Conservation (phyloP, 2,329 filamentous ascomycete genomes). For the Pezicula carpinea region DNA sequence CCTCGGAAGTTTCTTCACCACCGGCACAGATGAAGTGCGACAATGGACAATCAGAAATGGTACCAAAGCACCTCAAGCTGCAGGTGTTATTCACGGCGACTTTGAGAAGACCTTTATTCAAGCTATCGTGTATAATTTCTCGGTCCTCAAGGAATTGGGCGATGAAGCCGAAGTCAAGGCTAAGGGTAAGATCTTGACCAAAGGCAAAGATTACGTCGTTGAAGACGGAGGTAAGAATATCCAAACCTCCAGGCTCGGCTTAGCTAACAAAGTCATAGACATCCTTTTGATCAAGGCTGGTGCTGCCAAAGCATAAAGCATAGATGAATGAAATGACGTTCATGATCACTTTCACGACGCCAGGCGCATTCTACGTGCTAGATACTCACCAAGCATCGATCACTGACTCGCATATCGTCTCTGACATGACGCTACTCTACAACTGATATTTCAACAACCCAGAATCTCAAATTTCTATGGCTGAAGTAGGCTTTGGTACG, state of each 20-base stretch:
- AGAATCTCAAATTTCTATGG: too few species aligned
- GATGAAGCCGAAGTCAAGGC: constrained; percentile 86
- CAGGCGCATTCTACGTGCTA: neutral
- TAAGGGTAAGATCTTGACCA: constrained; percentile 95
- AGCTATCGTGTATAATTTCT: constrained; percentile 88
- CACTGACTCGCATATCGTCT: too few species aligned
- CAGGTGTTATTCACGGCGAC: constrained; percentile 96
- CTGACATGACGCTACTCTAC: too few species aligned
- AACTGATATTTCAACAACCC: too few species aligned
- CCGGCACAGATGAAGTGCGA: constrained; percentile 88
- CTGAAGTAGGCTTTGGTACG: too few species aligned
- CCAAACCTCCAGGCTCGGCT: neutral
- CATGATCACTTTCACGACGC: neutral
- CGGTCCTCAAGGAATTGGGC: constrained; percentile 74
- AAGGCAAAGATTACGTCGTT: constrained; percentile 94
- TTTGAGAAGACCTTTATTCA: constrained; percentile 99
- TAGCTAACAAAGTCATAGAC: constrained; percentile 7
- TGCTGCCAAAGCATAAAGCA: constrained; percentile 27
- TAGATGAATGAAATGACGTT: constrained; percentile 16
- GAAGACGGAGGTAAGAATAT: constrained; percentile 64
- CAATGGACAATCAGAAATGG: constrained; percentile 98
- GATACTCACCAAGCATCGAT: too few species aligned
- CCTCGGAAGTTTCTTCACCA: constrained; percentile 95
- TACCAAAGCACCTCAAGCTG: constrained; percentile 95
- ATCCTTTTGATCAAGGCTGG: constrained; percentile 27